A percentile compares a stretch with the other conserved stretches of the same genome.
phyloP scores from a whole-genome alignment of 2,329 filamentous ascomycete species.

The Coniochaeta hoffmannii region DNA sequence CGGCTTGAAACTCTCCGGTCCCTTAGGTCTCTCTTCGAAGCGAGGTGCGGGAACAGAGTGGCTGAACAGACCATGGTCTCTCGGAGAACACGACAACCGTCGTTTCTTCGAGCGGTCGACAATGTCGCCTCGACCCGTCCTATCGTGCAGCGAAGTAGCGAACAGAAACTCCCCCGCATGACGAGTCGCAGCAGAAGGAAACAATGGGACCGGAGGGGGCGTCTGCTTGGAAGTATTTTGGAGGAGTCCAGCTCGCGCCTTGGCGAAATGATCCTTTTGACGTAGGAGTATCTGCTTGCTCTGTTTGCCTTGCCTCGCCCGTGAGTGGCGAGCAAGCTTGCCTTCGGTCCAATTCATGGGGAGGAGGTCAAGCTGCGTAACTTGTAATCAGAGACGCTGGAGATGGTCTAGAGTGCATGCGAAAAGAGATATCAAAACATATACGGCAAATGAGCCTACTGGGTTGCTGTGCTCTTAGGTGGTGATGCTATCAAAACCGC shows the following conservation, averaged over 20 bases:
- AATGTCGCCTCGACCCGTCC: not conserved
- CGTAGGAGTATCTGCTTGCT: conserved; percentile 20
- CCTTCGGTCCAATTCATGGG: conserved; percentile 46
- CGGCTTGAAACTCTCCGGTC: not conserved
- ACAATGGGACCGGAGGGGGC: conserved; percentile 13
- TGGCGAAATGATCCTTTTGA: conserved; percentile 42
- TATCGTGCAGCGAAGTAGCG: not conserved
- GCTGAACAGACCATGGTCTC: not conserved
- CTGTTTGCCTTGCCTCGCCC: conserved; percentile 23
- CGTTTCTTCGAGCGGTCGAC: not conserved
- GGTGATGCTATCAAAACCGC: not conserved
- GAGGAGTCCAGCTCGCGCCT: conserved; percentile 25
- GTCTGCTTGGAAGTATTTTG: conserved; percentile 20
- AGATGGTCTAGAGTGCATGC: not conserved
- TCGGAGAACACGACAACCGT: not conserved
- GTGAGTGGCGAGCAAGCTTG: conserved; percentile 33
- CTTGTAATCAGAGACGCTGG: not conserved
- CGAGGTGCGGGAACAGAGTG: not conserved
- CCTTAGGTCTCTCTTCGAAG: not conserved
- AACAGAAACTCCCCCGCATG: not conserved
- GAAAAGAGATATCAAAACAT: not conserved
- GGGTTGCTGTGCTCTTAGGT: not conserved
- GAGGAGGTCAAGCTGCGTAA: not conserved
- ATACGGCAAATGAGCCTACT: not conserved
- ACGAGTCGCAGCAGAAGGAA: conserved; percentile 11